phyloP scores from a whole-genome alignment of 1,139 yeast species.

The Magnusiomyces magnusii region DNA sequence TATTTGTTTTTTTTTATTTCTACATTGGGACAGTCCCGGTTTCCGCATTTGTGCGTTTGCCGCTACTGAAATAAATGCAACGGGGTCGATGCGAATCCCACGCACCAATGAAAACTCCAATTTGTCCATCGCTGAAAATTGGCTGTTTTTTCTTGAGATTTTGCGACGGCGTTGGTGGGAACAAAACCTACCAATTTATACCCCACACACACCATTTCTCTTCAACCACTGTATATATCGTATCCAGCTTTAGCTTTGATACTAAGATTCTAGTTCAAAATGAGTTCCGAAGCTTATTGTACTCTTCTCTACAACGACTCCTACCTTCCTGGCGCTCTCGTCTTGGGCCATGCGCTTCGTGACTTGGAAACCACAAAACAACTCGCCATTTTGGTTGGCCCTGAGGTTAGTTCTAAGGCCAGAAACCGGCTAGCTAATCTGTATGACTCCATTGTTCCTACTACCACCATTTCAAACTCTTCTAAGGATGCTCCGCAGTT shows the following conservation, averaged over 20 bases:
- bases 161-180: not conserved
- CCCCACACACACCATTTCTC: not conserved
- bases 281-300: constrained; percentile 43
- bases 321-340: constrained; percentile 72
- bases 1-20: too few relatives aligned
- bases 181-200: too few relatives aligned
- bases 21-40: too few relatives aligned
- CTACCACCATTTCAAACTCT: constrained; percentile 28
- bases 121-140: not conserved
- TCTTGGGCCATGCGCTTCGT: constrained; percentile 44
- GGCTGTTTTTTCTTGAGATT: not conserved
- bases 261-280: not conserved
- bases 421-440: constrained; percentile 23
- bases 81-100: too few relatives aligned
- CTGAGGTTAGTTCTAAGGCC: constrained; percentile 24
- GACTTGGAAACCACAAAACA: constrained; percentile 20
- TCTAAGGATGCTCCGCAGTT: constrained; percentile 33
- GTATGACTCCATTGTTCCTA: constrained; percentile 33
- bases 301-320: constrained; percentile 58
- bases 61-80: too few relatives aligned
- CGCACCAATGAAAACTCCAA: too few relatives aligned
- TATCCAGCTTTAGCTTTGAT: not conserved
- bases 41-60: too few relatives aligned
- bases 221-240: too few relatives aligned
- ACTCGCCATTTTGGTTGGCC: constrained; percentile 34